Conservation (phyloP, 2,329 filamentous ascomycete species). For the Elsinoe fawcettii region DNA sequence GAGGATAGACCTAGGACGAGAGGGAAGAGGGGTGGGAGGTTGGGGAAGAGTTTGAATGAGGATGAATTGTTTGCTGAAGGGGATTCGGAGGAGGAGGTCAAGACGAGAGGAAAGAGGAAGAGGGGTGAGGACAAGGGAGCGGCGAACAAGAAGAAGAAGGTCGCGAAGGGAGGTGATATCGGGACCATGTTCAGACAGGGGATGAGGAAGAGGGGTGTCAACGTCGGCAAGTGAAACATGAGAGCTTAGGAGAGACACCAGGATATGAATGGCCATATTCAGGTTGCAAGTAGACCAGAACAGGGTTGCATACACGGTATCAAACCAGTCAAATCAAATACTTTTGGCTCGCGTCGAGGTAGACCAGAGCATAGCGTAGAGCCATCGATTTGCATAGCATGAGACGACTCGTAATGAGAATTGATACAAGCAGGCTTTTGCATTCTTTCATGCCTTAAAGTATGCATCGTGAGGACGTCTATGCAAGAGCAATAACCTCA, state of each 20-base stretch:
- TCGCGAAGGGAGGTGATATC: constrained; percentile 4
- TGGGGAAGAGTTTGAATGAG: neutral
- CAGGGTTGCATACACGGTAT: no score
- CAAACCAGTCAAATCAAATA: no score
- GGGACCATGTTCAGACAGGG: constrained; percentile 8
- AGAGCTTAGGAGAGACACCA: neutral
- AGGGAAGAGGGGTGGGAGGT: neutral
- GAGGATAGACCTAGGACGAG: neutral
- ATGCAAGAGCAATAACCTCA: constrained; percentile 64
- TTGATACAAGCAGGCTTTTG: neutral
- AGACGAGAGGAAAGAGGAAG: neutral
- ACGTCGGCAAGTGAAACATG: constrained; percentile 2
- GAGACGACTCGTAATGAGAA: neutral
- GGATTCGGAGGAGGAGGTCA: neutral
- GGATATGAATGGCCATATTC: neutral
- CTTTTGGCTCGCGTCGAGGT: no score
- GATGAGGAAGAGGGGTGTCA: neutral
- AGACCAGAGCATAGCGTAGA: no score
- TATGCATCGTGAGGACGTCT: neutral
- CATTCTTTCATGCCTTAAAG: neutral
- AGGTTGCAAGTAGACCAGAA: no score
- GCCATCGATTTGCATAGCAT: neutral
- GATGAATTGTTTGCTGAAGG: neutral
- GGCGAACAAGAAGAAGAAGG: neutral
- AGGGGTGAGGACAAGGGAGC: neutral